Conservation (phyloP, 345 rosid species). For the Syzygium aromaticum region DNA sequence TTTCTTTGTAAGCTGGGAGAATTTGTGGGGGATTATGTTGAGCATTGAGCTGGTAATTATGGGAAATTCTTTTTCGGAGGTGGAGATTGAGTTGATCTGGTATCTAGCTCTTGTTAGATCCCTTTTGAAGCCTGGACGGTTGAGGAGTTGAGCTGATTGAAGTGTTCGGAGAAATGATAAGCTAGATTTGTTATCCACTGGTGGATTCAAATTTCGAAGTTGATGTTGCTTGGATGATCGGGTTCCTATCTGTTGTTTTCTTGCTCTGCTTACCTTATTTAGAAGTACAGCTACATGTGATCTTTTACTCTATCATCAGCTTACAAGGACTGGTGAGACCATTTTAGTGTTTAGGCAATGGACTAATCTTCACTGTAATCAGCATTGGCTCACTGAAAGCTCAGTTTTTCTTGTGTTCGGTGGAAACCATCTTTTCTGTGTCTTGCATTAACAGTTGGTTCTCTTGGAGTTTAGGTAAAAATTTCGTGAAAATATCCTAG, state of each 20-base stretch:
- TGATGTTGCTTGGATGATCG: neutral
- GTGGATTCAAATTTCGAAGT: neutral
- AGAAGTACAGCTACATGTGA: neutral
- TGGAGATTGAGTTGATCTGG: neutral
- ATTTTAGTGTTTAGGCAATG: neutral
- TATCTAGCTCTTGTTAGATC: neutral
- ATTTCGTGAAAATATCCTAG: neutral
- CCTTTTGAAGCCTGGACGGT: neutral
- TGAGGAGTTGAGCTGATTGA: neutral
- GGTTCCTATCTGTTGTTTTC: neutral
- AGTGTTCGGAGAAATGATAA: neutral
- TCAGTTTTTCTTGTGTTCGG: neutral
- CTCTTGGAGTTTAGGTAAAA: neutral
- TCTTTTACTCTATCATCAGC: neutral
- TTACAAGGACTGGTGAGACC: neutral
- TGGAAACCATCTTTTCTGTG: neutral
- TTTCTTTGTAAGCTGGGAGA: neutral
- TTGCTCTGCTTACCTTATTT: neutral
- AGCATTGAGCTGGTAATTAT: neutral
- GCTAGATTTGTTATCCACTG: neutral
- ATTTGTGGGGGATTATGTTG: neutral
- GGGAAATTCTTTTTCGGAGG: neutral
- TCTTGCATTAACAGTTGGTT: neutral
- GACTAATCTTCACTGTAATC: neutral
- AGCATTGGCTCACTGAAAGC: neutral